A percentile compares a stretch with the other conserved stretches of the same genome.
phyloP scores from a whole-genome alignment of 2,329 filamentous ascomycete species.

The Neospermospora avenae region DNA sequence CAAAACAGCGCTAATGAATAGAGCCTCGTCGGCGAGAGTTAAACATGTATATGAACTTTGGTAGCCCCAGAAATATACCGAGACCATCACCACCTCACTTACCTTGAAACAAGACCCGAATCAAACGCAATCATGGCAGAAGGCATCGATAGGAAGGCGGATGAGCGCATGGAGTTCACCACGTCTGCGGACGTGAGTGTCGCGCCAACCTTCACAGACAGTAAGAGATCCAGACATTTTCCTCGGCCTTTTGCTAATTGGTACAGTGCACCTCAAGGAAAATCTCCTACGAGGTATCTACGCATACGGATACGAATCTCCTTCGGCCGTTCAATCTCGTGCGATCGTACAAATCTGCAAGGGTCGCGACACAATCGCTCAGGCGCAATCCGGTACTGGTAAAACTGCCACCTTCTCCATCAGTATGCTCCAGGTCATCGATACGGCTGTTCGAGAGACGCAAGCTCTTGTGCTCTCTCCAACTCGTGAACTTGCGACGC shows the following conservation, averaged over 20 bases:
- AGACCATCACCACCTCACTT: slow-evolving; percentile 6
- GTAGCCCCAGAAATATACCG: slow-evolving; percentile 1
- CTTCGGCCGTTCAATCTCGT: slow-evolving; percentile 94
- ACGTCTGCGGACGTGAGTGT: slow-evolving; percentile 98
- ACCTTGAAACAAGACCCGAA: not conserved
- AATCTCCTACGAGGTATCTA: slow-evolving; percentile 86
- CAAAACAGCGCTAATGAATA: slow-evolving; percentile 18
- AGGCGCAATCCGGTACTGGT: slow-evolving; percentile 94
- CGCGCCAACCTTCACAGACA: slow-evolving; percentile 84
- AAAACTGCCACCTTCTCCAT: slow-evolving; percentile 97
- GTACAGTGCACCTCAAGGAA: slow-evolving; percentile 76
- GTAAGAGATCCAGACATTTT: slow-evolving; percentile 37
- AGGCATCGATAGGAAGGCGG: slow-evolving; percentile 82
- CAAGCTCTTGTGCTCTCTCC: slow-evolving; percentile 95
- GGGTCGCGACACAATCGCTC: slow-evolving; percentile 96
- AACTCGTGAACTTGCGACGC: slow-evolving; percentile 92
- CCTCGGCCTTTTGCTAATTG: slow-evolving; percentile 2
- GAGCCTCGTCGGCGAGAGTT: slow-evolving; percentile 2
- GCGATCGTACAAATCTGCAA: slow-evolving; percentile 99
- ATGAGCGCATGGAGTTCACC: slow-evolving; percentile 96
- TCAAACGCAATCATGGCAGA: slow-evolving; percentile 69
- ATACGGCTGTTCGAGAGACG: slow-evolving; percentile 86
- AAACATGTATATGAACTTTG: not conserved
- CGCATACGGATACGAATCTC: slow-evolving; percentile 97
- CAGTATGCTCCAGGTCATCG: slow-evolving; percentile 93